Base-by-base conservation (phyloP, 1,284 basidiomycete genomes). In the Marasmius tenuissimus region DNA sequence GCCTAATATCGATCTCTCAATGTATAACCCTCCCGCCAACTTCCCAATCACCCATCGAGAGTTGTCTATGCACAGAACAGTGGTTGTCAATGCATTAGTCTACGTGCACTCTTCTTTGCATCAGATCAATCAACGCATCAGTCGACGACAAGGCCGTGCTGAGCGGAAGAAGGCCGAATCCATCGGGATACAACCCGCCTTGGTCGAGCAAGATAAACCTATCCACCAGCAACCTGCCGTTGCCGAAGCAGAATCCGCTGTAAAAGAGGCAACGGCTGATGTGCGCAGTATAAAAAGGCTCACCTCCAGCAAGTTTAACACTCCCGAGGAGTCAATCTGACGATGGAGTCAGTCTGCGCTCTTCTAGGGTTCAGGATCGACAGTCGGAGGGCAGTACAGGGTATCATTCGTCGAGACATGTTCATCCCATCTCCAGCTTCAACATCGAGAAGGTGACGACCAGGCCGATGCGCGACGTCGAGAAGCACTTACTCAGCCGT, bases 311-410 rank as follows among this genome's bases (percentile, higher is more conserved):
- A n/a, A n/a, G n/a, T n/a, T n/a, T n/a, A n/a, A n/a, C n/a, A n/a
- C 97, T 54, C 97, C 97, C 0, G 96, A 98, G 71, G 92, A 9
- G 97, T 99, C 72, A 99, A 99, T 76, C 78, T 97, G 56, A 94
- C 97, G 14, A 99, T 99, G 97, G 97, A 99, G 73, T 98, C 96
- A 1, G 97, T 98, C 40, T 99, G 97, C 76, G 97, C 94, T 14
- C 85, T 98, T 38, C 87, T 99, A n/a, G 97, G 97, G 9, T 93
- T 98, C 79, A 95, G 96, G 76, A 93, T 97, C 69, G 96, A 99
- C 68, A 92, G 89, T 73, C 99, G 97, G 98, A 91, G 95, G 69
- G 88, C 94, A 1, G 96, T 99, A 2, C 97, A 98, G 75, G 91
- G 91, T 70, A 93, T 98, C 75, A 96, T 99, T 69, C 93, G 97